Evolutionary conservation across 371 early-diverging fungal species (phyloP), one percentile per base, ranked within the genome.

Genomic region (Mortierella sp.): DNA sequence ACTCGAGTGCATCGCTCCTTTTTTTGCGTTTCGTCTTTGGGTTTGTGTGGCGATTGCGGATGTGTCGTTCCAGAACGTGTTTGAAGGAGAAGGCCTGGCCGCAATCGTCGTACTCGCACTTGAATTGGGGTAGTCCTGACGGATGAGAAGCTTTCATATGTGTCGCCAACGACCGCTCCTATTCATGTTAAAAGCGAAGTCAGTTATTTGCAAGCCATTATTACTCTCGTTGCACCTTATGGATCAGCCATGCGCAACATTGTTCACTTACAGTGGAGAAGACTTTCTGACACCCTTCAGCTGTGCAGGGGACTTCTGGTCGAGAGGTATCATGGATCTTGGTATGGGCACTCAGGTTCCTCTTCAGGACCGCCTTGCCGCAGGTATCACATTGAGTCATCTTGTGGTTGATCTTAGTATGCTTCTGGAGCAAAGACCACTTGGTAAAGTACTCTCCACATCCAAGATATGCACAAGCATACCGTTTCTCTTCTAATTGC

Each of bases 341-440:
- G 35, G 75, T 60, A 72, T 85, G 86, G 0, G 86, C 75, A 5
- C 43, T 46, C 35, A 85, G 44, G 49, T 75, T 82, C 43, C 48
- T 70, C 16, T 77, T 81, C 72, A 79, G 41, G n/a, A 93, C 91
- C 8, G 80, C 75, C 44, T 90, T 93, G n/a, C 88, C 80, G 78
- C 96, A 95, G 3, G 87, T 35, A 0, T 77, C 32, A 71, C 96
- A 95, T 0, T 68, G 80, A 8, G 81, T 72, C 3, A 89, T 90
- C 58, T 85, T 85, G 84, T 95, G 95, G 2, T 71, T 82, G 3
- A 82, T 58, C 16, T 87, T 88, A 24, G 90, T 84, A 77, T 95
- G 95, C 32, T 87, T 82, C 68, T 93, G 92, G 0, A 95, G 87
- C n/a, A 90, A 81, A 0, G 93, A 83, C 94, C 94, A 94, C 79